These are phyloP conservation scores for Schizopora paradoxa DNA, from an alignment of 1,284 basidiomycete species.

Conservation along the genomic window DNA sequence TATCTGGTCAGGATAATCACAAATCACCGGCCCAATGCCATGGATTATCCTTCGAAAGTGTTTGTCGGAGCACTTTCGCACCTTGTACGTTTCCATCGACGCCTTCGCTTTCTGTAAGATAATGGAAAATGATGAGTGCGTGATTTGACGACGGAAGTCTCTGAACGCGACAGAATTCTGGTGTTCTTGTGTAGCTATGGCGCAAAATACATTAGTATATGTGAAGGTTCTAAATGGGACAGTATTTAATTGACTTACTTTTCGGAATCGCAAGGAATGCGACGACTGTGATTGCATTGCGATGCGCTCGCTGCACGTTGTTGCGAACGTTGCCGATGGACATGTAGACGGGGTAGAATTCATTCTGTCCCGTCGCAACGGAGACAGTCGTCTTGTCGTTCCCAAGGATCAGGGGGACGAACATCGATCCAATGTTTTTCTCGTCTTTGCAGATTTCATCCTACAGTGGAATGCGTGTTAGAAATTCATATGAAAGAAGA, in stretches of 20 bases:
- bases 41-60: slow-evolving; percentile 16
- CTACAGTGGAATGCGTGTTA: background rate
- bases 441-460: background rate
- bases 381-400: slow-evolving; percentile 14
- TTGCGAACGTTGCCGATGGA: slow-evolving; percentile 9
- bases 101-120: slow-evolving; percentile 17
- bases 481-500: too few species aligned
- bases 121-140: slow-evolving; percentile 12
- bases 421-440: slow-evolving; percentile 3
- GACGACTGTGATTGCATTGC: slow-evolving; percentile 3
- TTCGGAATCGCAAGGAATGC: slow-evolving; percentile 12
- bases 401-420: slow-evolving; percentile 9
- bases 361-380: slow-evolving; percentile 7
- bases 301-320: slow-evolving; percentile 5
- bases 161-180: slow-evolving; percentile 9
- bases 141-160: slow-evolving; percentile 20
- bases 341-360: slow-evolving; percentile 11
- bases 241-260: too few species aligned
- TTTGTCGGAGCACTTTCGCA: slow-evolving; percentile 18
- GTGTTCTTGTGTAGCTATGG: slow-evolving; percentile 9
- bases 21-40: slow-evolving; percentile 22
- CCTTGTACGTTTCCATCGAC: slow-evolving; percentile 17
- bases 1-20: slow-evolving; percentile 24
- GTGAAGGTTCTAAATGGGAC: too few species aligned
- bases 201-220: slow-evolving; percentile 1